These are phyloP conservation scores for Sphagnum contortum DNA, from an alignment of 225 moss, liverwort and hornwort genomes.

Conservation along the genomic window DNA sequence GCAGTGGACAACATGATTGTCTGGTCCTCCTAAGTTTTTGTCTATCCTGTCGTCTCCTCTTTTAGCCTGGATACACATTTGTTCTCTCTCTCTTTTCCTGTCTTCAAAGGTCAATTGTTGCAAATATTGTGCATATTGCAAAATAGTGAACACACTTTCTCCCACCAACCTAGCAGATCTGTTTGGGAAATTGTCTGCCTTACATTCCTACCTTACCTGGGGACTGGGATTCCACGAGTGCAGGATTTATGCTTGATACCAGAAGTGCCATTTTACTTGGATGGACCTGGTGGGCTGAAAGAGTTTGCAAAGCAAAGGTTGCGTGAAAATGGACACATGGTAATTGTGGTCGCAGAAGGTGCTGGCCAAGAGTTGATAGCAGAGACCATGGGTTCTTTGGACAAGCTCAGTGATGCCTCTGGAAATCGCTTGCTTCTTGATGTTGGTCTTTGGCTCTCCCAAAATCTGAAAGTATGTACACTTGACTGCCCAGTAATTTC, in stretches of 20 bases:
- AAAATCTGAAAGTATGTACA: constrained; percentile 45
- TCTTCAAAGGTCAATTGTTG: not conserved
- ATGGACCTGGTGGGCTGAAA: constrained; percentile 55
- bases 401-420: constrained; percentile 53
- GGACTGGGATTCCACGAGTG: constrained; percentile 4
- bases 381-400: constrained; percentile 27
- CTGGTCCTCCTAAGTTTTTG: too few relatives aligned
- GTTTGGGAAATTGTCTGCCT: too few relatives aligned
- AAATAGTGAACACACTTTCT: not conserved
- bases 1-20: too few relatives aligned
- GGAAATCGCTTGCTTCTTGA: constrained; percentile 65
- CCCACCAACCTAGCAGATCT: too few relatives aligned
- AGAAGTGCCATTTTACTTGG: constrained; percentile 64
- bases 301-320: constrained; percentile 47
- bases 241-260: constrained; percentile 76
- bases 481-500: not conserved
- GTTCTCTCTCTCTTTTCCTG: not conserved
- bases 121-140: not conserved
- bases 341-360: constrained; percentile 72
- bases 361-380: constrained; percentile 71
- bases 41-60: too few relatives aligned
- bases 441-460: constrained; percentile 60
- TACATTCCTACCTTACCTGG: not conserved
- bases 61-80: not conserved
- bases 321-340: constrained; percentile 54